Evolutionary conservation across 1,284 basidiomycete genomes (phyloP), one percentile per base, ranked within the genome.

Genomic region (Schizophyllum commune): DNA sequence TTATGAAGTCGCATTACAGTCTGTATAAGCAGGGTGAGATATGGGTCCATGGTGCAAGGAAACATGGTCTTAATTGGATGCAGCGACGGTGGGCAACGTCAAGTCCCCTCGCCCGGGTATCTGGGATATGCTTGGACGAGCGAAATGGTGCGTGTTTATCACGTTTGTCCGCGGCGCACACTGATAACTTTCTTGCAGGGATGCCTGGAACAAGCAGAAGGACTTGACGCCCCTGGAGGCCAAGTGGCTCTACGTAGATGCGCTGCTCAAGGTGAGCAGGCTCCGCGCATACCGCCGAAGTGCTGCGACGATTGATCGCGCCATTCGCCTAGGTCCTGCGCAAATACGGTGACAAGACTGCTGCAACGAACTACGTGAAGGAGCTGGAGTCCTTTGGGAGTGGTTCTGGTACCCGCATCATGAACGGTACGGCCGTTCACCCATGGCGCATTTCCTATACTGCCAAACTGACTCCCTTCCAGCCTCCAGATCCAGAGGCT

Each of bases 131-230:
- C 79, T 98, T 13, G 94, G 93, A 34, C 82, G 95, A 66, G 95
- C 96, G 19, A 98, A 98, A 76, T 98, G 95, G 95, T 94, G 66
- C 58, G 79, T 67, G 32, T 57, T 52, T 22, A 39, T 21, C 17
- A 17, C 8, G 17, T 17, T 47, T 17, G 39, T 22, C 15, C 32
- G 4, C 20, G 13, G 4, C 5, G 58, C 5, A 27, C 27, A 27
- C 56, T 55, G 64, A 68, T 72, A 69, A 75, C 66, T 66, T 70
- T 67, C 67, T 64, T 60, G 68, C 65, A 95, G 93, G 94, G 94
- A 96, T 75, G 93, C 93, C 33, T 98, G 95, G 95, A 86, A 89
- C 56, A 95, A 94, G 70, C 92, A 96, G 70, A 89, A 87, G 66
- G 93, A 95, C 64, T 71, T 95, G 39, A 83, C 88, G 61, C 72